Evolutionary conservation across 768 basidiomycete genomes (phyloP), one percentile per base, ranked within the genome.

Genomic region (Leccinum uliginosum): DNA sequence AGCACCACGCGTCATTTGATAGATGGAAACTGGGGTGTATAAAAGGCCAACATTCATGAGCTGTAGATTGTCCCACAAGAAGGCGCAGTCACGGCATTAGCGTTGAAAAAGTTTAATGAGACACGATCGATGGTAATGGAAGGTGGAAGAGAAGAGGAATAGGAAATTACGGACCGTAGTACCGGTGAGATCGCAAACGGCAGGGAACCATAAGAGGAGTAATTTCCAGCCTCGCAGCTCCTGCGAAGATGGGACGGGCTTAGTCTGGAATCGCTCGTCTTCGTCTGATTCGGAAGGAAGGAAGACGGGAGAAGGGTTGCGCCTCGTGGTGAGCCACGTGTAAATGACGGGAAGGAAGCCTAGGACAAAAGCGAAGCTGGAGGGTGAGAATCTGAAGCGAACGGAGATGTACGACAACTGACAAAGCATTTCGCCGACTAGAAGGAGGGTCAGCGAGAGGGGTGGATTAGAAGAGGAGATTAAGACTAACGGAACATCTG

Each of bases 1-100:
- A 44, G 93, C 89, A 51, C 95, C 94, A 57, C 89, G 85, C 59
- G 87, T 92, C 94, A 97, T 96, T 73, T 97, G 96, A 77, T 92
- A 98, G 64, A 98, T 93, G 44, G 91, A 94, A 54, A 99, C 97
- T 27, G 96, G 96, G 1, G 94, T 95, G 72, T 95, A 93, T 35
- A 99, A 81, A 48, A 99, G 81, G 54, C 97, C 97, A 62, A 96
- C 79, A 68, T 97, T 97, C 97, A 98, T 98, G 62, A 97, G 75
- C 75, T 79, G 69, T 63, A 60, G 43, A 63, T 48, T 56, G 51
- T 56, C 51, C 53, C 58, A 55, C 48, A 46, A 50, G 50, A 59
- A 63, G 52, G 26, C 4, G 53, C 49, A 55, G 55, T 48, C 50
- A 54, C 34, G 59, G 52, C 53, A 63, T 72, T 47, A 66, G 67